These are phyloP conservation scores for Beta lomatogona DNA, from an alignment of 179 eudicot species.

Conservation along the genomic window DNA sequence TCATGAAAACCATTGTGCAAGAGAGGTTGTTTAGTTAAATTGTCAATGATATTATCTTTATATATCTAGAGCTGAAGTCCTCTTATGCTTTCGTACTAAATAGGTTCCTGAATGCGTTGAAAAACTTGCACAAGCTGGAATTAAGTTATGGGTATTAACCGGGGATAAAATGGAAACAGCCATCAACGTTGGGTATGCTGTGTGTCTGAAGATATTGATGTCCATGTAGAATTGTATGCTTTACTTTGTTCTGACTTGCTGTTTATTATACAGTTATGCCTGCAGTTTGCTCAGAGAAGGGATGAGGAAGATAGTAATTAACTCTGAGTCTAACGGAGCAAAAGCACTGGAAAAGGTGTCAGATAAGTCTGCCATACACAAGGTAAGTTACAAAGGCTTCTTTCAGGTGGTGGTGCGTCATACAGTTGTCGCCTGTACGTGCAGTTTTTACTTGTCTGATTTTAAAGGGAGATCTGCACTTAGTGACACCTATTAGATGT, in stretches of 20 bases:
- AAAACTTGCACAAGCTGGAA: slow-evolving; percentile 68
- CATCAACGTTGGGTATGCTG: slow-evolving; percentile 59
- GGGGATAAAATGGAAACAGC: slow-evolving; percentile 84
- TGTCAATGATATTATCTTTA: neutral
- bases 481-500: neutral
- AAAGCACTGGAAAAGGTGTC: slow-evolving; percentile 41
- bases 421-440: neutral
- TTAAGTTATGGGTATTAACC: slow-evolving; percentile 68
- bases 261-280: slow-evolving; percentile 44
- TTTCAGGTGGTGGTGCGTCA: neutral
- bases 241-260: slow-evolving; percentile 3
- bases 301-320: slow-evolving; percentile 57
- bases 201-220: neutral
- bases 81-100: slow-evolving; percentile 1
- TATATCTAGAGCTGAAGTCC: neutral
- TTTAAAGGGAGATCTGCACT: neutral
- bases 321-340: slow-evolving; percentile 39
- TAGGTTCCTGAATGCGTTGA: slow-evolving; percentile 77
- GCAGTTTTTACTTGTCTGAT: neutral
- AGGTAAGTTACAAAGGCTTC: slow-evolving; percentile 26
- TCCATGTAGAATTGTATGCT: neutral
- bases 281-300: slow-evolving; percentile 71
- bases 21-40: neutral
- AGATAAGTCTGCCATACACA: slow-evolving; percentile 41
- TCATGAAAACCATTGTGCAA: neutral